Conservation (phyloP, 78 protist species). For the Dictyostelium capitatum region DNA sequence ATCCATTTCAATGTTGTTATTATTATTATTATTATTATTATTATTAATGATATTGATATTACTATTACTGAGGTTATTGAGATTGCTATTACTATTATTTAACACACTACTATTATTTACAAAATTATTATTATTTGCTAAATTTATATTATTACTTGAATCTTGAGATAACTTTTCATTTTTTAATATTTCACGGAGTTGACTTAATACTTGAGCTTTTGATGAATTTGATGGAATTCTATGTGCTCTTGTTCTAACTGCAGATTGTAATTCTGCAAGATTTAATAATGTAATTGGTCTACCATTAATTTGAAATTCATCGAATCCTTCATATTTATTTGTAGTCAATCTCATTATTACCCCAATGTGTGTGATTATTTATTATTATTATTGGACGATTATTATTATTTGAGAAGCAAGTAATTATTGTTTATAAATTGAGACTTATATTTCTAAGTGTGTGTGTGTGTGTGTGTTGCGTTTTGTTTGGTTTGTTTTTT, state of each 20-base stretch:
- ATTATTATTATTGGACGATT: too few species aligned
- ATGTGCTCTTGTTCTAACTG: slow-evolving; percentile 12
- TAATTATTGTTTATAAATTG: too few species aligned
- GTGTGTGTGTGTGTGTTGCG: too few species aligned
- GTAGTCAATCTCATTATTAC: neutral
- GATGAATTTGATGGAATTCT: slow-evolving; percentile 25
- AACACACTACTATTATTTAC: neutral
- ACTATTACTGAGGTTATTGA: neutral
- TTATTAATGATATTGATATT: neutral
- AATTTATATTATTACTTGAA: neutral
- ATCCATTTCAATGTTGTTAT: neutral
- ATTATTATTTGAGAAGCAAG: too few species aligned
- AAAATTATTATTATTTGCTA: neutral
- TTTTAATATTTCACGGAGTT: slow-evolving; percentile 12
- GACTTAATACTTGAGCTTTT: slow-evolving; percentile 7
- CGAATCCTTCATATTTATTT: slow-evolving; percentile 29
- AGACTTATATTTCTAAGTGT: too few species aligned
- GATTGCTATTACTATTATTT: neutral
- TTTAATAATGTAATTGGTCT: slow-evolving; percentile 17
- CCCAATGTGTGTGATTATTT: too few species aligned
- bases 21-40: neutral
- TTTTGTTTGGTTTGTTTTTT: too few species aligned
- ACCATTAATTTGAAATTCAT: slow-evolving; percentile 24
- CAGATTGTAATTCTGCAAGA: slow-evolving; percentile 10
- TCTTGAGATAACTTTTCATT: neutral